Conservation (phyloP, 2,329 filamentous ascomycete genomes). For the Curvularia hawaiiensis region DNA sequence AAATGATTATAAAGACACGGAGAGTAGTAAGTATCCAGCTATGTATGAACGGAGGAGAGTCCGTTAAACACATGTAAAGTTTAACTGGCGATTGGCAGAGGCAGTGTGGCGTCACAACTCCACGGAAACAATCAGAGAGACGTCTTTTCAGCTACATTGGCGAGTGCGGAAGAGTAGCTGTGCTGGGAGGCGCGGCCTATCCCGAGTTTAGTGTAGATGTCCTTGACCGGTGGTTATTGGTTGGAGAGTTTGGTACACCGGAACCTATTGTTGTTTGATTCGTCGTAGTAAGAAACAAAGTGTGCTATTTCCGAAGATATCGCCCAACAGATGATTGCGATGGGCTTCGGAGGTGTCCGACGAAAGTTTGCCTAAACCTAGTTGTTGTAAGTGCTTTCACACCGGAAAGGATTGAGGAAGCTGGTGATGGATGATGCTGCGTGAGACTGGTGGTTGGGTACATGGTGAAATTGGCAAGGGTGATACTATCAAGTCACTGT, state of each 20-base stretch:
- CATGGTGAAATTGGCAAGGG: neutral
- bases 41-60: constrained; percentile 3
- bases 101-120: neutral
- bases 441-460: neutral
- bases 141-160: neutral
- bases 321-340: too few relatives aligned
- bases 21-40: neutral
- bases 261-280: neutral
- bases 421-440: neutral
- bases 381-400: neutral
- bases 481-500: constrained; percentile 9
- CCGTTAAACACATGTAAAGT: neutral
- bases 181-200: constrained; percentile 9
- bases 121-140: neutral
- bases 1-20: neutral
- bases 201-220: constrained; percentile 1
- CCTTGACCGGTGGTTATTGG: neutral
- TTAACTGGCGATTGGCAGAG: constrained; percentile 2
- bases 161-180: constrained; percentile 2
- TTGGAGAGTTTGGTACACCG: neutral
- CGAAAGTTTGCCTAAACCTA: too few relatives aligned
- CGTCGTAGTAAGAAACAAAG: neutral
- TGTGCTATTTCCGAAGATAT: neutral
- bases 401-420: neutral
- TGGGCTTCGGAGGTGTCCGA: too few relatives aligned